Conservation (phyloP, 208 protist genomes). For the Trichomonas gallinae region DNA sequence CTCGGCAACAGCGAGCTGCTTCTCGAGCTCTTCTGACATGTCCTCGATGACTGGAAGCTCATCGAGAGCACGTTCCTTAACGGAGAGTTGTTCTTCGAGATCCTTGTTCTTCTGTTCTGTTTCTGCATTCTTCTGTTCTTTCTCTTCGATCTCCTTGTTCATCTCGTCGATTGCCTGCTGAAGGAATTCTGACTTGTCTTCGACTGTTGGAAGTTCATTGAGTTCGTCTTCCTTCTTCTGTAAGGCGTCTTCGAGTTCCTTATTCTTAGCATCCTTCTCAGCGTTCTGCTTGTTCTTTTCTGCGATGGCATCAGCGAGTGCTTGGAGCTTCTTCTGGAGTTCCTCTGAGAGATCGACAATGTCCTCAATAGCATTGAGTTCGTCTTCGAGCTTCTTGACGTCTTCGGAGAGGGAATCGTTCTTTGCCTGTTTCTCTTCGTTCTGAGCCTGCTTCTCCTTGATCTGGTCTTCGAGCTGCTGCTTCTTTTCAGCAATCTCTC, state of each 20-base stretch:
- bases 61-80: background rate
- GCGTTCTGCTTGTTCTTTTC: background rate
- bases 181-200: background rate
- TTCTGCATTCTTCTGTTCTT: background rate
- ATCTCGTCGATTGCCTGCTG: background rate
- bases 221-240: background rate
- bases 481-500: background rate
- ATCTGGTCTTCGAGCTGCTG: background rate
- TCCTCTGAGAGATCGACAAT: background rate
- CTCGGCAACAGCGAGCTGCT: background rate
- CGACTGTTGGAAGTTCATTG: background rate
- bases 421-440: background rate
- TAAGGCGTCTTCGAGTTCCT: background rate
- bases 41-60: background rate
- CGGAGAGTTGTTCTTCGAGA: background rate
- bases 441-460: background rate
- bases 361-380: background rate
- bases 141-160: background rate
- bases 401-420: background rate
- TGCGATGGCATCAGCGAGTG: background rate
- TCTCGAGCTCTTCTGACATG: background rate
- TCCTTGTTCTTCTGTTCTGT: background rate
- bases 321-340: background rate
- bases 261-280: background rate
- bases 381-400: background rate